phyloP scores from a whole-genome alignment of 2,329 filamentous ascomycete species.

The Cytospora piceae region DNA sequence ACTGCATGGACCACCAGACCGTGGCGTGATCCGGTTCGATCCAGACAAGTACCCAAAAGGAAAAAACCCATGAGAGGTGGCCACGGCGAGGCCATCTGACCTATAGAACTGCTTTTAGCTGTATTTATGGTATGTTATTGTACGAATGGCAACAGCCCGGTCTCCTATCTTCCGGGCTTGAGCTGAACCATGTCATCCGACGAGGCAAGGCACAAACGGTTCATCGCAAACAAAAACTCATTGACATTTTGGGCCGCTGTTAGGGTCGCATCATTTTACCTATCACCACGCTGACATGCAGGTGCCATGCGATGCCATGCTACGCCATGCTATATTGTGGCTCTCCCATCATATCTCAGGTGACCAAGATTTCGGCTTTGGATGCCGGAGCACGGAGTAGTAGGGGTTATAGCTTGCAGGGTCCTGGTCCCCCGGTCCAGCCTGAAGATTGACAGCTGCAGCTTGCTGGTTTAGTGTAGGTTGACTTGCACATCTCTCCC shows the following conservation, averaged over 20 bases:
- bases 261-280: neutral
- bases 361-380: neutral
- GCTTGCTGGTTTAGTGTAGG: conserved; percentile 11
- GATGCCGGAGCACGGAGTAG: conserved; percentile 1
- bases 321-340: neutral
- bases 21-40: conserved; percentile 6
- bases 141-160: too few species aligned
- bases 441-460: conserved; percentile 22
- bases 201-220: neutral
- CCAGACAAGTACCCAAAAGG: neutral
- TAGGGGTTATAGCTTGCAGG: conserved; percentile 12
- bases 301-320: neutral
- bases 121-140: neutral
- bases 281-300: neutral
- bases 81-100: neutral
- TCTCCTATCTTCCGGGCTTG: neutral
- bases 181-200: neutral
- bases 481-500: conserved; percentile 24
- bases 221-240: neutral
- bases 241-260: neutral
- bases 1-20: conserved; percentile 3
- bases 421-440: neutral
- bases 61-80: neutral
- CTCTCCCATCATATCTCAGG: neutral
- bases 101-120: neutral